Evolutionary conservation across 495 filamentous ascomycete genomes (phyloP), one percentile per base, ranked within the genome.

Genomic region (Tuber calosporum): DNA sequence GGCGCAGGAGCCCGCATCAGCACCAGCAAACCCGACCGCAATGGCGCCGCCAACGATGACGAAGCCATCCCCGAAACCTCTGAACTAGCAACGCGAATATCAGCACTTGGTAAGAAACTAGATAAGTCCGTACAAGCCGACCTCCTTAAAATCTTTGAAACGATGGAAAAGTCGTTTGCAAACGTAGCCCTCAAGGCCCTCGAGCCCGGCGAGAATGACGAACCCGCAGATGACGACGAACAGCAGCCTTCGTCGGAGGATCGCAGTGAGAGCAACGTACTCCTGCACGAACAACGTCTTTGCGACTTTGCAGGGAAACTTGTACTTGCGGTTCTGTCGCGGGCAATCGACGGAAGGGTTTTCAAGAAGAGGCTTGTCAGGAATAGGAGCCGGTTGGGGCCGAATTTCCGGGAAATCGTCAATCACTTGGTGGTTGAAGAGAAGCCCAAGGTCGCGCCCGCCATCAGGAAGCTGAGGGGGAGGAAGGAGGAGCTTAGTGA

Each of bases 221-320:
- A 85, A 8, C 88, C 88, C 0, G 82, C 82, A 22, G 85, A 85
- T 68, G 86, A 80, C 37, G 88, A 91, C 0, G 88, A 88, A 41
- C 87, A 87, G 20, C 86, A 88, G 11, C 86, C 86, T n/a, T 84
- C 86, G 8, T 87, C 88, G 2, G 87, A 87, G 30, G 85, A 87
- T 9, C 83, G 83, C 15, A 84, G 84, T 26, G 86, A 87, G 43
- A 82, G 82, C 36, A 71, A 42, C 1, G 76, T 86, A 36, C 86
- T 88, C 69, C 84, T 97, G 73, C 87, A 92, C 2, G 94, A 98
- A 81, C 88, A 94, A 78, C 87, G 89, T 26, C 85, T 98, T 0
- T 97, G 94, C 83, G 91, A 92, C 77, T 84, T 97, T 4, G 88
- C 93, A 7, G 90, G 90, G 53, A 93, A 93, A 77, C 86, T 95